These are phyloP conservation scores for Cryphonectria naterciae DNA, from an alignment of 2,329 filamentous ascomycete species.

Conservation along the genomic window DNA sequence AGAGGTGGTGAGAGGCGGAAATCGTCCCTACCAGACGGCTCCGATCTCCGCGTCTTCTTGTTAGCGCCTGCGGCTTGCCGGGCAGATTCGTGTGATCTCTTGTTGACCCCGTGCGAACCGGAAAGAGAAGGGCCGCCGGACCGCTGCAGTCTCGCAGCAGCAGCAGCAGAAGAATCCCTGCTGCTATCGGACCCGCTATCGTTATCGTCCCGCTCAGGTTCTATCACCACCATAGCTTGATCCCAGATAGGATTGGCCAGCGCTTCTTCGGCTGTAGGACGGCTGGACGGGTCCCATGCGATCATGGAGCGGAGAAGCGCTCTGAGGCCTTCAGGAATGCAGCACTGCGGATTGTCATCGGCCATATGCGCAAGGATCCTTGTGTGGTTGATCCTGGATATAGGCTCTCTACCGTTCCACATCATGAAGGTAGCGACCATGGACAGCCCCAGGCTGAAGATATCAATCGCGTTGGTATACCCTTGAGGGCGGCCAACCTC, in stretches of 20 bases:
- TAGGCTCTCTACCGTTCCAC: neutral
- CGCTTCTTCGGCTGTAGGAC: neutral
- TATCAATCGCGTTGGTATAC: conserved; percentile 8
- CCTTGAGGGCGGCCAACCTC: too few relatives aligned
- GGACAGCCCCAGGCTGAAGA: conserved; percentile 11
- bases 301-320: neutral
- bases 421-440: conserved; percentile 1
- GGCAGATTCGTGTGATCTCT: neutral
- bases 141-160: neutral
- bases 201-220: neutral
- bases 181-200: too few relatives aligned
- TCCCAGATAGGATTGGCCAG: conserved; percentile 1
- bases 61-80: neutral
- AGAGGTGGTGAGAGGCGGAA: too few relatives aligned
- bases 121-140: conserved; percentile 4
- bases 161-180: neutral
- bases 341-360: neutral
- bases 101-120: neutral
- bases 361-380: conserved; percentile 4
- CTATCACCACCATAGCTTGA: conserved; percentile 1
- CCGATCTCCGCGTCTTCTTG: neutral
- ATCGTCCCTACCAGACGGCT: neutral
- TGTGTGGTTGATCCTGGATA: conserved; percentile 1
- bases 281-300: neutral
- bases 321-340: neutral